Evolutionary conservation across 805 yeast genomes (phyloP).

Genomic region (Schwanniomyces yamadae): DNA sequence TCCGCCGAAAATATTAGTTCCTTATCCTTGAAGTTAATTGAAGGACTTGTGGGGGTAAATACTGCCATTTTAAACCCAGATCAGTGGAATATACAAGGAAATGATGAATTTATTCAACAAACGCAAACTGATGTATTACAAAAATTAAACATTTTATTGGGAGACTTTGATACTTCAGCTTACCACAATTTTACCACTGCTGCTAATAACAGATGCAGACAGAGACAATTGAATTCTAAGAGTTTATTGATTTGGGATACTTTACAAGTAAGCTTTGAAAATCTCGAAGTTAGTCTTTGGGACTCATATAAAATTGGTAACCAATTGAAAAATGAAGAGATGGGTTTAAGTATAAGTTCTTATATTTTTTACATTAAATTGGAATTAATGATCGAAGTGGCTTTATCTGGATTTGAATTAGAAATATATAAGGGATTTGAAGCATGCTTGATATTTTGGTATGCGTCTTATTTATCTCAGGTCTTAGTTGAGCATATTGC

Average conservation of each 20-base stretch:
- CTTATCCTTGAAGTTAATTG: slow-evolving; percentile 35
- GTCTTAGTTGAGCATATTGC: slow-evolving; percentile 42
- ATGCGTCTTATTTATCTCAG: slow-evolving; percentile 49
- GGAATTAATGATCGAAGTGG: slow-evolving; percentile 68
- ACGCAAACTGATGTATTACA: slow-evolving; percentile 9
- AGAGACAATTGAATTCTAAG: slow-evolving; percentile 67
- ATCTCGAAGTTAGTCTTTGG: slow-evolving; percentile 51
- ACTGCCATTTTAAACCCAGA: slow-evolving; percentile 27
- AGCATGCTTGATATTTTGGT: slow-evolving; percentile 65
- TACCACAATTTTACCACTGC: slow-evolving; percentile 29
- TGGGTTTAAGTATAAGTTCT: slow-evolving; percentile 66
- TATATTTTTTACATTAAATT: slow-evolving; percentile 70
- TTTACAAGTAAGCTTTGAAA: slow-evolving; percentile 72
- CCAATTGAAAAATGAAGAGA: slow-evolving; percentile 25
- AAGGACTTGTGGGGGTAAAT: slow-evolving; percentile 41
- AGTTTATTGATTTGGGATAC: slow-evolving; percentile 70
- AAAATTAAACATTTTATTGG: slow-evolving; percentile 29
- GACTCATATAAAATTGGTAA: slow-evolving; percentile 39
- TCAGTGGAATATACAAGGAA: slow-evolving; percentile 19
- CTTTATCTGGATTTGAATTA: slow-evolving; percentile 70
- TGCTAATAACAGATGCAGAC: slow-evolving; percentile 71
- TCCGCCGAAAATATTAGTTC: slow-evolving; percentile 18
- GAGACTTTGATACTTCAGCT: slow-evolving; percentile 47
- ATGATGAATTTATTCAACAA: slow-evolving; percentile 4
- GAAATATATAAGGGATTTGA: slow-evolving; percentile 76